phyloP scores from a whole-genome alignment of 2,329 filamentous ascomycete species.

The Tolypocladium endophyticum region DNA sequence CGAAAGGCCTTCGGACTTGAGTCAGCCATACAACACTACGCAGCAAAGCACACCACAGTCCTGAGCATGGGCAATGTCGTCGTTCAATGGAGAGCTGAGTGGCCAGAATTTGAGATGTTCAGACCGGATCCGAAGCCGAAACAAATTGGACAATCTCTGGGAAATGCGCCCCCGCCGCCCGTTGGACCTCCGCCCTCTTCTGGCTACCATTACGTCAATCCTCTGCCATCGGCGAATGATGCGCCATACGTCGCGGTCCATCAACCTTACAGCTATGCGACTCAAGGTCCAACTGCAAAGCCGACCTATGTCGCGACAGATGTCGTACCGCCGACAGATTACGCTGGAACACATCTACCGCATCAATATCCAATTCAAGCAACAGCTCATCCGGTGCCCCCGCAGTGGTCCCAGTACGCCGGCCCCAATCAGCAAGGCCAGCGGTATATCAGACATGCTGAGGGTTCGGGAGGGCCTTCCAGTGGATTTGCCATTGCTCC shows the following conservation, averaged over 20 bases:
- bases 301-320: background rate
- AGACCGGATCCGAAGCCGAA: conserved; percentile 38
- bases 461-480: background rate
- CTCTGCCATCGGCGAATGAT: background rate
- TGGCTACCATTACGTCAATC: background rate
- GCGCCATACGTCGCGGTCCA: background rate
- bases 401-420: background rate
- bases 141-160: background rate
- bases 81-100: conserved; percentile 71
- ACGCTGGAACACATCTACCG: background rate
- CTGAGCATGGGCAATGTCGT: conserved; percentile 63
- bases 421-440: background rate
- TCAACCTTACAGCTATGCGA: background rate
- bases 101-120: conserved; percentile 69
- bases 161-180: background rate
- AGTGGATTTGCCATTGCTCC: background rate
- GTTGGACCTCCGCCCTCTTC: background rate
- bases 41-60: conserved; percentile 64
- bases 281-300: background rate
- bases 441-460: background rate
- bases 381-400: background rate
- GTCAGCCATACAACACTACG: conserved; percentile 72
- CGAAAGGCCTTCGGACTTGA: conserved; percentile 66
- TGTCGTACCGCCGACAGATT: background rate
- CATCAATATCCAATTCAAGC: background rate